These are phyloP conservation scores for Lupinus albus DNA, from an alignment of 306 rosid species.

Conservation along the genomic window DNA sequence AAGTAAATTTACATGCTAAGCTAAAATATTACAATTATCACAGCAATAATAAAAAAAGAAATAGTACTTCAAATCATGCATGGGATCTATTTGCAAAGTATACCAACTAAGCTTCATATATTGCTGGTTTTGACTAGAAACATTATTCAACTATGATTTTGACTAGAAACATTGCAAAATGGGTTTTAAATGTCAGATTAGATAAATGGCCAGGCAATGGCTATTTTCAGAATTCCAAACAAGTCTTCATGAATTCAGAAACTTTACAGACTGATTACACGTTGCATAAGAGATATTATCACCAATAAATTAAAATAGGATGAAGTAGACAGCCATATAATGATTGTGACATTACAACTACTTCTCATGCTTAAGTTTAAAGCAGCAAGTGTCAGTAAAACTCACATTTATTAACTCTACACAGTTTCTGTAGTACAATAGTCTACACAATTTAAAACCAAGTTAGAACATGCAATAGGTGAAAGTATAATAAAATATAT, in stretches of 20 bases:
- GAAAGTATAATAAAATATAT: constrained; percentile 1
- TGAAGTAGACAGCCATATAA: constrained; percentile 56
- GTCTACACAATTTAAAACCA: constrained; percentile 14
- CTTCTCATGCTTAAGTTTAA: constrained; percentile 67
- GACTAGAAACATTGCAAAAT: not conserved
- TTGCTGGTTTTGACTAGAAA: not conserved
- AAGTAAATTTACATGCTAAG: not conserved
- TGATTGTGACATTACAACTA: constrained; percentile 77
- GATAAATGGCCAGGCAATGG: constrained; percentile 1
- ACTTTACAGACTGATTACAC: constrained; percentile 37
- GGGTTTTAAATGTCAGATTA: not conserved
- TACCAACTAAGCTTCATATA: no score
- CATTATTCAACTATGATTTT: not conserved
- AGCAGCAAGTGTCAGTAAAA: constrained; percentile 44
- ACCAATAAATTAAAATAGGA: constrained; percentile 40
- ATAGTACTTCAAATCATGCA: no score
- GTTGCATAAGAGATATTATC: constrained; percentile 39
- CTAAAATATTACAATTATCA: no score
- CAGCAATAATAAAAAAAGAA: no score
- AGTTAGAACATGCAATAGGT: not conserved
- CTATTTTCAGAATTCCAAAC: constrained; percentile 30
- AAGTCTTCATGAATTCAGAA: constrained; percentile 47
- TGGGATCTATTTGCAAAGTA: no score
- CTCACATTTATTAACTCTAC: constrained; percentile 44
- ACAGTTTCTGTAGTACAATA: not conserved